Percentiles rank a stretch among this genome's conserved stretches.
These are phyloP conservation scores for Mastigamoeba balamuthi DNA, from an alignment of 78 protist genomes.

Conservation along the genomic window DNA sequence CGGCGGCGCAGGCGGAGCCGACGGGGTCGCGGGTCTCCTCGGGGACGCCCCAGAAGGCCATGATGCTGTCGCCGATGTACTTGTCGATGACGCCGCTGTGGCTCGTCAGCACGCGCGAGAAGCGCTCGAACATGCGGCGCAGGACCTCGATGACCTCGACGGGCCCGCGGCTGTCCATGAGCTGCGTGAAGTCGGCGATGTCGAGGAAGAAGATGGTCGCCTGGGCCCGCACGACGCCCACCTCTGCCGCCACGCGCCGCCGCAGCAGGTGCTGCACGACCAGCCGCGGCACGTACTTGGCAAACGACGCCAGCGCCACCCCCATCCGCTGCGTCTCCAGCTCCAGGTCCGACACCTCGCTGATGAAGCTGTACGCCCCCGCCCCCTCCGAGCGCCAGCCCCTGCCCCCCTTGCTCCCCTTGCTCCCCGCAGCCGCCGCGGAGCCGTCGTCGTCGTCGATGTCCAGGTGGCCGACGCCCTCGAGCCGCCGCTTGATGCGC, in stretches of 20 bases:
- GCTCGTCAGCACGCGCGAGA: background rate
- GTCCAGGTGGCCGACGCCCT: background rate
- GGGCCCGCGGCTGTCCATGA: background rate
- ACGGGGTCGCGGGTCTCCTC: background rate
- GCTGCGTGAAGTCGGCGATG: background rate
- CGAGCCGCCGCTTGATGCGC: background rate
- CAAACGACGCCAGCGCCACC: background rate
- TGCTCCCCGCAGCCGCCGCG: too few species aligned
- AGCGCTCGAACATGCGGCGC: background rate
- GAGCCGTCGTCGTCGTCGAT: too few species aligned
- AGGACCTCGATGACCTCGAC: background rate
- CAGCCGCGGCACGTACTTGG: background rate
- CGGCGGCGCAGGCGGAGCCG: background rate
- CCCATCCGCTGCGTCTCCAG: background rate
- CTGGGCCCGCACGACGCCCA: background rate
- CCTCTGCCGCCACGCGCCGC: background rate
- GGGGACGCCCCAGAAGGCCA: background rate
- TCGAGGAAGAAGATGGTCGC: background rate
- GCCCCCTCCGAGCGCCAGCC: background rate
- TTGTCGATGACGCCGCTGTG: slow-evolving; percentile 26
- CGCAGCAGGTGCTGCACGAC: background rate
- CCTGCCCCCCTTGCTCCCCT: too few species aligned
- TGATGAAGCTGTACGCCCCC: background rate
- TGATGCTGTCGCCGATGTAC: background rate
- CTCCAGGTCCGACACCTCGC: background rate